Base-by-base conservation (phyloP, 306 rosid species). In the Ormosia emarginata region DNA sequence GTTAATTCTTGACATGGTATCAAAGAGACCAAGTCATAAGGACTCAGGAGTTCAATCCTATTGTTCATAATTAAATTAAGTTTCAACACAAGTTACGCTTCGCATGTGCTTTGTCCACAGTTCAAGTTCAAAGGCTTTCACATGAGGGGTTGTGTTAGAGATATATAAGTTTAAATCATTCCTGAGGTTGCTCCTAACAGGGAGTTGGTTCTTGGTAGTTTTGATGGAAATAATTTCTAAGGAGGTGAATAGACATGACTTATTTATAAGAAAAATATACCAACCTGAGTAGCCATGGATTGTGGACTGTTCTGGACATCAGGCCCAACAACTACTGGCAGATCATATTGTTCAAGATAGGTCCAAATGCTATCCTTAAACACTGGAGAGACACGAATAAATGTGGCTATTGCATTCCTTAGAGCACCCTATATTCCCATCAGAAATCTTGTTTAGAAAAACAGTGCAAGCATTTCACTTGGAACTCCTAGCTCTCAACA, bases 311-410 rank as follows among this genome's bases (percentile, higher is more conserved):
- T 89, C 82, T 83, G 93, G 18, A 83, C 83, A 79, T 92, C 89
- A 56, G 94, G 87, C 72, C 95, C 95, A 85, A 89, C 97, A 63
- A 95, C 98, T 63, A 93, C 99, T 15, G 99, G 98, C 78, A 95
- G 87, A 90, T 95, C 99, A 88, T 91, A 95, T 85, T 90, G 97
- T 87, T 95, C 99, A 73, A 95, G 98, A 90, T 87, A 89, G 85
- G 90, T 83, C 99, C 99, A 95, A 76, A 95, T 90, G 79, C 85
- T 86, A 89, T 91, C 98, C 84, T 90, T 95, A 56, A 84, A 78
- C 17, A 74, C 89, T 10, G 98, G 89, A 81, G 99, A 93, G 65
- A 95, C 91, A 8, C 87, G 87, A 71, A 95, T 82, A 86, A 95
- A 93, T 61, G 92, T 85, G 70, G 91, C 80, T 83, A 95, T 90